These are phyloP conservation scores for Skeletonema costatum DNA, from an alignment of 108 stramenopile species.

Conservation along the genomic window DNA sequence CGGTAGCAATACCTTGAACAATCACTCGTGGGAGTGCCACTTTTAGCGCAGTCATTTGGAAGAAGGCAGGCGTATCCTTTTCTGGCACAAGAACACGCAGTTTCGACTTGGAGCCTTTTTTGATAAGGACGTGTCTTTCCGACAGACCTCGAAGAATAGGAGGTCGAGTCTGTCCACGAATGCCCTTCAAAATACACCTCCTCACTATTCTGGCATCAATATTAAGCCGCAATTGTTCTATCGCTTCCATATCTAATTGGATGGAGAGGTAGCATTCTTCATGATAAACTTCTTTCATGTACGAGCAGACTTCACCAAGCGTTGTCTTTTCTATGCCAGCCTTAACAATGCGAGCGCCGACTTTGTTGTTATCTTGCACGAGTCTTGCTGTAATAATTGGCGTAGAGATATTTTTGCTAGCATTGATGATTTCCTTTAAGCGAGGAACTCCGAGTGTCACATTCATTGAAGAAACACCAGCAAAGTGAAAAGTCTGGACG, in stretches of 20 bases:
- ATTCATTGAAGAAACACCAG: constrained; percentile 99
- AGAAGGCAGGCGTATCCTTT: constrained; percentile 68
- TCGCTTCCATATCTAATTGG: constrained; percentile 90
- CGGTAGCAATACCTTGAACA: constrained; percentile 94
- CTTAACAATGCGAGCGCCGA: constrained; percentile 92
- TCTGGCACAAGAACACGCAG: constrained; percentile 88
- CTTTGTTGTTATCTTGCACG: constrained; percentile 84
- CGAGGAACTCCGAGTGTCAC: constrained; percentile 99
- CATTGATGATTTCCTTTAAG: constrained; percentile 99
- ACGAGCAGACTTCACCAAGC: constrained; percentile 89
- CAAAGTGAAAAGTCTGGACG: constrained; percentile 94
- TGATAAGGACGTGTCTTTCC: constrained; percentile 72
- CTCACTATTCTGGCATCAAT: constrained; percentile 82
- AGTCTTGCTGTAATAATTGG: constrained; percentile 98
- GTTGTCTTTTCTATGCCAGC: constrained; percentile 98
- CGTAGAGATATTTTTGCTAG: constrained; percentile 97
- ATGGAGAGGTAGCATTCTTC: constrained; percentile 86
- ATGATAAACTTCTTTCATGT: constrained; percentile 96
- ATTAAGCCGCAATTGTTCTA: constrained; percentile 91
- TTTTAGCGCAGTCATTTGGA: constrained; percentile 94
- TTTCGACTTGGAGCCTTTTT: constrained; percentile 71
- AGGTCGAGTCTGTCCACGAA: constrained; percentile 68
- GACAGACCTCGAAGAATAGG: constrained; percentile 76
- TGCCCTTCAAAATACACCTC: constrained; percentile 81
- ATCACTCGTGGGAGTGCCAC: constrained; percentile 89